Evolutionary conservation across 164 flowering plant species (phyloP).

Genomic region (Amborella trichopoda): DNA sequence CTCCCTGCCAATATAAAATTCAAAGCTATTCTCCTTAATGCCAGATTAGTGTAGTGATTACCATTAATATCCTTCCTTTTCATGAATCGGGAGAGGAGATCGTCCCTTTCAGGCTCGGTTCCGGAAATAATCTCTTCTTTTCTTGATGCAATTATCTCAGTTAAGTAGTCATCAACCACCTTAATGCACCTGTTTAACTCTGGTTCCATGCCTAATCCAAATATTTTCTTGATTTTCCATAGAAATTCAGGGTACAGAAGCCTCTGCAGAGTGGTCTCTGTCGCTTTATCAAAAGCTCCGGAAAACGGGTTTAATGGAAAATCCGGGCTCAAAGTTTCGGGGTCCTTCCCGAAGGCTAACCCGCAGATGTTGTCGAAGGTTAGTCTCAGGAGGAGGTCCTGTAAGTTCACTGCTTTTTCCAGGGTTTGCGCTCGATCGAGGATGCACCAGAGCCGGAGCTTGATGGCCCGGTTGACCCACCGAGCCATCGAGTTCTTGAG

Average conservation of each 20-base stretch:
- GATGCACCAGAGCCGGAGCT: constrained; percentile 55
- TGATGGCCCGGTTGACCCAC: constrained; percentile 82
- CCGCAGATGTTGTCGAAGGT: constrained; percentile 94
- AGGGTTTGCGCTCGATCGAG: constrained; percentile 30
- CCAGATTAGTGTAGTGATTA: constrained; percentile 26
- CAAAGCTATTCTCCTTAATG: constrained; percentile 65
- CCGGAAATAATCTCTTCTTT: constrained; percentile 14
- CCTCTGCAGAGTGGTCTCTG: constrained; percentile 67
- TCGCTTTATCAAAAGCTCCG: constrained; percentile 67
- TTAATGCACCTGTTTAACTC: constrained; percentile 33
- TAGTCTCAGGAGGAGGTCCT: constrained; percentile 60
- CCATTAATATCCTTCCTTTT: constrained; percentile 55
- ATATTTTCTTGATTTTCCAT: constrained; percentile 54
- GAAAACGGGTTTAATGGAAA: constrained; percentile 67
- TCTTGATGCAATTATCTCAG: constrained; percentile 40
- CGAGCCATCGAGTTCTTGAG: constrained; percentile 86
- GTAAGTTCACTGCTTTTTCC: constrained; percentile 47
- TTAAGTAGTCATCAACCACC: constrained; percentile 54
- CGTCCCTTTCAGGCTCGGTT: constrained; percentile 31
- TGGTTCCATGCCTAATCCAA: constrained; percentile 43
- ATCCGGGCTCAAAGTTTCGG: constrained; percentile 57
- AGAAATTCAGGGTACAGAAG: constrained; percentile 54
- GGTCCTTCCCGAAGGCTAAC: constrained; percentile 76
- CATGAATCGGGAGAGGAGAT: constrained; percentile 66
- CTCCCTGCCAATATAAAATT: constrained; percentile 90